phyloP scores from a whole-genome alignment of 2,329 filamentous ascomycete genomes.

The Colletotrichum lupini region DNA sequence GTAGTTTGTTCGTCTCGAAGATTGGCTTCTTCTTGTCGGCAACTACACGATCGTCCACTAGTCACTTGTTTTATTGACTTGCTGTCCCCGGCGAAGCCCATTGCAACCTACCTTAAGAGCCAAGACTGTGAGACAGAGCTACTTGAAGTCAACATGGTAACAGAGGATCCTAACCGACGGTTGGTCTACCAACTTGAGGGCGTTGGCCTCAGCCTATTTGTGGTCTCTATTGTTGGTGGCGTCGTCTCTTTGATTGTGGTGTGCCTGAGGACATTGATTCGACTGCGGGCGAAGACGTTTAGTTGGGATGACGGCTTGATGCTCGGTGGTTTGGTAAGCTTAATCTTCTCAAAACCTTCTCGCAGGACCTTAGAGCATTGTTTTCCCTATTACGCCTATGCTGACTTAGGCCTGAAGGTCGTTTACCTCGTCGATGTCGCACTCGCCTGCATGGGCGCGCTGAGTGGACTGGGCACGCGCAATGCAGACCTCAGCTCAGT shows the following conservation, averaged over 20 bases:
- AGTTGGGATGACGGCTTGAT: conserved; percentile 36
- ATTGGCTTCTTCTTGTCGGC: too few species aligned
- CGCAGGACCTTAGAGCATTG: accelerated
- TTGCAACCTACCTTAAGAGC: too few species aligned
- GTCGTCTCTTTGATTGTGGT: conserved; percentile 35
- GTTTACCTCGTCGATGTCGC: conserved; percentile 35
- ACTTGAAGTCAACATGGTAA: conserved; percentile 28
- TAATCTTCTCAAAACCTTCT: background rate
- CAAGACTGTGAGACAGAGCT: background rate
- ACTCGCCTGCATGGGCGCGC: conserved; percentile 37
- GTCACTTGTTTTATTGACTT: background rate
- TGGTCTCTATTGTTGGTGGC: conserved; percentile 37
- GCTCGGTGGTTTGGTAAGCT: conserved; percentile 33
- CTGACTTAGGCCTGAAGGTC: conserved; percentile 10
- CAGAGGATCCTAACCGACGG: conserved; percentile 23
- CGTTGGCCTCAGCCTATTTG: conserved; percentile 34
- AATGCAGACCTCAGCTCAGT: conserved; percentile 38
- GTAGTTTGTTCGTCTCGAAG: background rate
- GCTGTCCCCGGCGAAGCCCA: background rate
- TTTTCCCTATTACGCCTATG: too few species aligned
- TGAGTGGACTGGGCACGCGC: conserved; percentile 37
- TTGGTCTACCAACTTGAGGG: conserved; percentile 28
- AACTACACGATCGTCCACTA: background rate
- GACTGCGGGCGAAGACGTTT: conserved; percentile 21
- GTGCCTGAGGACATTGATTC: conserved; percentile 33